These are phyloP conservation scores for Hericium coralloides DNA, from an alignment of 768 basidiomycete genomes.

Conservation along the genomic window DNA sequence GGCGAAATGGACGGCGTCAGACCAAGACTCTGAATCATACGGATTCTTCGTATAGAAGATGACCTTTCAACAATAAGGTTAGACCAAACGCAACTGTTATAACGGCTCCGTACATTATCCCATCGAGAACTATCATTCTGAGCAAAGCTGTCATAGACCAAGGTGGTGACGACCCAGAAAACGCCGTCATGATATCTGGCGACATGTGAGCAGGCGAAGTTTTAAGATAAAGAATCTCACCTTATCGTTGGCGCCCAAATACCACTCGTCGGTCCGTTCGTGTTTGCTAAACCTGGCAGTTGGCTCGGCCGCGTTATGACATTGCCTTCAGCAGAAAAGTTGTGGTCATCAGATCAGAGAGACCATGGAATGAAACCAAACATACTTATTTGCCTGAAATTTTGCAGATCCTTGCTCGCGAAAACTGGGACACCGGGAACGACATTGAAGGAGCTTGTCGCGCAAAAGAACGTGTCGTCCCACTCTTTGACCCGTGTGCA, in stretches of 20 bases:
- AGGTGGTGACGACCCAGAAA: conserved; percentile 15
- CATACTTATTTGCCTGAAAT: conserved; percentile 25
- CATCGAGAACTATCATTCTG: conserved; percentile 12
- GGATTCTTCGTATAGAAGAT: conserved; percentile 12
- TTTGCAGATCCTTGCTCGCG: conserved; percentile 23
- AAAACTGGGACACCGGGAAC: conserved; percentile 27
- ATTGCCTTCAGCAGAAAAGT: conserved; percentile 9
- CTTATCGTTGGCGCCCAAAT: conserved; percentile 13
- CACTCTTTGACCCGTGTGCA: conserved; percentile 19
- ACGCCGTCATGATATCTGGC: conserved; percentile 9
- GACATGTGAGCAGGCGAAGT: neutral
- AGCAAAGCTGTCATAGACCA: conserved; percentile 12
- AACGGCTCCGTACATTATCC: conserved; percentile 12
- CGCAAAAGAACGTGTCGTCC: conserved; percentile 26
- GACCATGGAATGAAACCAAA: neutral
- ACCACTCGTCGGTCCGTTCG: conserved; percentile 14
- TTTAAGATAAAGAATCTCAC: neutral
- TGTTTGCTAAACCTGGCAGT: conserved; percentile 11
- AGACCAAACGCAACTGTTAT: no score
- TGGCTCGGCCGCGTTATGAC: conserved; percentile 12
- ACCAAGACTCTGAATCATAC: conserved; percentile 18
- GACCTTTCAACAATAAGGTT: neutral
- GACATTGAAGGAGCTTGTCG: conserved; percentile 25
- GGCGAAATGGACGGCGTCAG: conserved; percentile 23
- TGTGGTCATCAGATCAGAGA: neutral